Percentiles rank a stretch among this genome's conserved stretches.
These are phyloP conservation scores for Tricladium varicosporioides DNA, from an alignment of 2,329 filamentous ascomycete species.

Conservation along the genomic window DNA sequence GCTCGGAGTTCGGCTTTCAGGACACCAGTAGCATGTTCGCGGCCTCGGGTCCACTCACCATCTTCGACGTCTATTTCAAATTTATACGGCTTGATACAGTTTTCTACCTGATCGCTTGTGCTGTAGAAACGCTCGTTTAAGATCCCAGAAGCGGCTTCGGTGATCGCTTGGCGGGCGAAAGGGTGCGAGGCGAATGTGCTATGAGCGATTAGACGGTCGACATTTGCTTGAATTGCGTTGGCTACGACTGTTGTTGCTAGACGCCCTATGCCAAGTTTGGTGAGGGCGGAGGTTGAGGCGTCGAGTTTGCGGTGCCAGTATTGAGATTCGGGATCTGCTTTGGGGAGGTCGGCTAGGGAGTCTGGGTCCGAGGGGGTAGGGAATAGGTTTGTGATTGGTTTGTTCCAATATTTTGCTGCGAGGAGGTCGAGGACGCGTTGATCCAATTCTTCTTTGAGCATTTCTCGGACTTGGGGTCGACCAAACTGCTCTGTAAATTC, in stretches of 20 bases:
- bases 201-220: constrained; percentile 73
- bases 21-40: constrained; percentile 76
- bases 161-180: constrained; percentile 89
- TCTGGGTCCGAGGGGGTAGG: constrained; percentile 66
- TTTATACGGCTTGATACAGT: constrained; percentile 98
- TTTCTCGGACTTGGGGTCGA: constrained; percentile 79
- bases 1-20: constrained; percentile 86
- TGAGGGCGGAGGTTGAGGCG: constrained; percentile 83
- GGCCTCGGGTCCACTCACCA: constrained; percentile 79
- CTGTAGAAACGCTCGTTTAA: constrained; percentile 94
- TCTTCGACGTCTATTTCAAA: constrained; percentile 96
- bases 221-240: constrained; percentile 78
- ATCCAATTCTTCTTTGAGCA: constrained; percentile 89
- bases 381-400: constrained; percentile 81
- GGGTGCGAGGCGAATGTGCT: constrained; percentile 90
- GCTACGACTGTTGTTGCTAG: constrained; percentile 90
- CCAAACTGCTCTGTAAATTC: constrained; percentile 89
- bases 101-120: constrained; percentile 96
- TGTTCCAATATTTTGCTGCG: constrained; percentile 96
- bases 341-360: constrained; percentile 74
- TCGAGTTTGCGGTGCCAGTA: constrained; percentile 96
- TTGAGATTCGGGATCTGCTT: constrained; percentile 77
- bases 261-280: constrained; percentile 89
- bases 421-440: constrained; percentile 92
- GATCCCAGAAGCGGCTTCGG: constrained; percentile 84